Evolutionary conservation across 352 stramenopile species (phyloP).

Genomic region (Thraustotheca clavata): DNA sequence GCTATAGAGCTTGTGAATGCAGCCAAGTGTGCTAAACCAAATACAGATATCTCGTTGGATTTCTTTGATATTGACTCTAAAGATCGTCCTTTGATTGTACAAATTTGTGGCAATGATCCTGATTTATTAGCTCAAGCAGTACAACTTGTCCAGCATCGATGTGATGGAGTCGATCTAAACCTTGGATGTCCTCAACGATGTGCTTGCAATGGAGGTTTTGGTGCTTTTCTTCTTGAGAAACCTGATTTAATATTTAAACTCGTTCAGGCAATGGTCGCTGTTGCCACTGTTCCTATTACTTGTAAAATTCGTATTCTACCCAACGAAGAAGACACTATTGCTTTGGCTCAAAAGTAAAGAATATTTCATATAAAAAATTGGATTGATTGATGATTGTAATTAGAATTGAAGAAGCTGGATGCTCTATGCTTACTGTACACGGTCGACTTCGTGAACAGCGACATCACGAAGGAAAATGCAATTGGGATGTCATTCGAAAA

Average conservation of each 20-base stretch:
- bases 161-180: conserved; percentile 23
- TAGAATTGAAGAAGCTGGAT: conserved; percentile 23
- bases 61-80: background rate
- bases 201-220: conserved; percentile 10
- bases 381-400: background rate
- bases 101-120: conserved; percentile 22
- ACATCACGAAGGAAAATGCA: conserved; percentile 21
- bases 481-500: conserved; percentile 20
- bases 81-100: conserved; percentile 20
- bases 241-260: background rate
- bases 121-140: conserved; percentile 5
- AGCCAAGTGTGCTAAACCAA: background rate
- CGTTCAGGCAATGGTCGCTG: conserved; percentile 14
- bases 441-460: conserved; percentile 21
- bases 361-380: background rate
- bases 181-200: conserved; percentile 33
- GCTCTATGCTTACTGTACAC: conserved; percentile 24
- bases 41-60: conserved; percentile 1
- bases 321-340: background rate
- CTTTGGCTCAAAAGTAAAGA: background rate
- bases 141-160: conserved; percentile 17
- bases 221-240: conserved; percentile 6
- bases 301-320: conserved; percentile 19
- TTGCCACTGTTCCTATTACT: conserved; percentile 2
- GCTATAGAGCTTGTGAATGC: conserved; percentile 7